Conservation (phyloP, 257 asterid species). For the Osmanthus fragrans region DNA sequence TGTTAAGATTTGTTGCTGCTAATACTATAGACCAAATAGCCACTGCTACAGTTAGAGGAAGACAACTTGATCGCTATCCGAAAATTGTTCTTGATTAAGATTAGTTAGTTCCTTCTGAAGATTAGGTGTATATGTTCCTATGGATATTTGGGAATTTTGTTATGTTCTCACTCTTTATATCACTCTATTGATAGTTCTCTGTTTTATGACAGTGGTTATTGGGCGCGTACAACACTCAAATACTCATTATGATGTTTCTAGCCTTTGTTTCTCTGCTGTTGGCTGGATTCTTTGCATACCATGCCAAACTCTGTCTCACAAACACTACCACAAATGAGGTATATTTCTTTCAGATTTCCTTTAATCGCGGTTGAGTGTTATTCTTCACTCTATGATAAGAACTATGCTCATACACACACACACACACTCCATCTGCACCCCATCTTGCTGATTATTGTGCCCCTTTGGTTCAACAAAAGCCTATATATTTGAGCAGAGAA, state of each 20-base stretch:
- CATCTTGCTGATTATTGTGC: constrained; percentile 10
- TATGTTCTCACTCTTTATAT: constrained; percentile 18
- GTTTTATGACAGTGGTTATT: constrained; percentile 79
- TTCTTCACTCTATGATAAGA: no score
- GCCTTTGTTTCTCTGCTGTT: constrained; percentile 73
- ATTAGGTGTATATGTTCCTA: neutral
- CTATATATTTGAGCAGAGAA: neutral
- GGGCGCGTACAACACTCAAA: constrained; percentile 76
- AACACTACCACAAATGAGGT: no score
- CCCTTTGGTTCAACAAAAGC: constrained; percentile 1
- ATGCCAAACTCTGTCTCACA: constrained; percentile 72
- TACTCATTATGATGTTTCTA: constrained; percentile 81
- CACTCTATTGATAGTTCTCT: constrained; percentile 26
- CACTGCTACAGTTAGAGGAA: constrained; percentile 11
- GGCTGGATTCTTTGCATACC: constrained; percentile 86
- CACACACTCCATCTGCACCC: no score
- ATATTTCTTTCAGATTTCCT: no score
- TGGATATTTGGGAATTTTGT: neutral
- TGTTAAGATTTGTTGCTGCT: no score
- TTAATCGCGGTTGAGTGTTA: no score
- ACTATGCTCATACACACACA: no score
- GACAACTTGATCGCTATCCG: neutral
- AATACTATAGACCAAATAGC: constrained; percentile 2
- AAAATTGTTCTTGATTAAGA: neutral
- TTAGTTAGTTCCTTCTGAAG: neutral